phyloP scores from a whole-genome alignment of 2,329 filamentous ascomycete genomes.

The Epichloe gansuensis region DNA sequence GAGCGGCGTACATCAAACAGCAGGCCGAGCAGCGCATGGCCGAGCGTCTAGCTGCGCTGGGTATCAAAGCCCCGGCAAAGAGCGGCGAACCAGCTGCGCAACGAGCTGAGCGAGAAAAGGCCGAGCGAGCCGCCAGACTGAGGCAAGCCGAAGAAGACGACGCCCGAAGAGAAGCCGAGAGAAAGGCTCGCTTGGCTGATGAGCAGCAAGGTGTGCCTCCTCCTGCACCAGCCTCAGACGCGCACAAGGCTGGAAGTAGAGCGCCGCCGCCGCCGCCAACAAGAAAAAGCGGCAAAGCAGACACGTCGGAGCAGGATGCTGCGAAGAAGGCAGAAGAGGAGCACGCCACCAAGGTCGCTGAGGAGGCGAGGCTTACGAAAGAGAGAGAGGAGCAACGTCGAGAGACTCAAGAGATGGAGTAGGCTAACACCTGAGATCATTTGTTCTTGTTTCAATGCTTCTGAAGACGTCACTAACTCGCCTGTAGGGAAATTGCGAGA shows the following conservation, averaged over 20 bases:
- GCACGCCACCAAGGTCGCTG: slow-evolving; percentile 42
- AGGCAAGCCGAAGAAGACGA: slow-evolving; percentile 91
- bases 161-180: slow-evolving; percentile 72
- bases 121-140: slow-evolving; percentile 75
- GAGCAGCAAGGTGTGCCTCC: slow-evolving; percentile 57
- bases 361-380: slow-evolving; percentile 51
- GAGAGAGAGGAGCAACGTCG: slow-evolving; percentile 66
- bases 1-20: slow-evolving; percentile 91
- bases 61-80: slow-evolving; percentile 73
- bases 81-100: slow-evolving; percentile 70
- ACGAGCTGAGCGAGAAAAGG: slow-evolving; percentile 74
- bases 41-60: slow-evolving; percentile 83
- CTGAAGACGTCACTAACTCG: slow-evolving; percentile 14
- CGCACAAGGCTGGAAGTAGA: slow-evolving; percentile 36
- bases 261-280: slow-evolving; percentile 70
- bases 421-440: slow-evolving; percentile 32
- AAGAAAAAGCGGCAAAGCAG: slow-evolving; percentile 52
- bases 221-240: slow-evolving; percentile 41
- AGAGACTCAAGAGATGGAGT: slow-evolving; percentile 70
- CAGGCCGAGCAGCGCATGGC: slow-evolving; percentile 96
- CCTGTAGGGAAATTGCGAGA: slow-evolving; percentile 53
- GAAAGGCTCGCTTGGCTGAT: slow-evolving; percentile 68
- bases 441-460: background rate
- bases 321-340: slow-evolving; percentile 47
- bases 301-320: slow-evolving; percentile 42